Percentiles rank a stretch among this genome's conserved stretches.
Conservation (phyloP, 192 early-diverging fungal species). For the Lunasporangiospora selenospora region DNA sequence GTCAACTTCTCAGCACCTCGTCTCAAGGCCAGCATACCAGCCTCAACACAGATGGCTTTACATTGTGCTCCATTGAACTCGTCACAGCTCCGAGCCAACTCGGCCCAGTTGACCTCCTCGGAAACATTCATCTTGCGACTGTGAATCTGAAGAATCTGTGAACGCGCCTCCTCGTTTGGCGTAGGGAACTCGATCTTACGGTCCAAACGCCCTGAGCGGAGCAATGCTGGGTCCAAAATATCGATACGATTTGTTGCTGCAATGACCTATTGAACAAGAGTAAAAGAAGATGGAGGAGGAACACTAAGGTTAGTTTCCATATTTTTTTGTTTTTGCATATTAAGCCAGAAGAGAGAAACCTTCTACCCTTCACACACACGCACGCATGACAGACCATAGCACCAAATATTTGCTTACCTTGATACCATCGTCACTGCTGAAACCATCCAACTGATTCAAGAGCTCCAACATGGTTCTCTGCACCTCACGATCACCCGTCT, state of each 20-base stretch:
- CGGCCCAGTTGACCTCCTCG: constrained; percentile 94
- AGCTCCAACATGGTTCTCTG: constrained; percentile 99
- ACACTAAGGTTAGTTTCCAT: background rate
- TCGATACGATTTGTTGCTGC: constrained; percentile 98
- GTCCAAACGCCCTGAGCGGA: constrained; percentile 90
- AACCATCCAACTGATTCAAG: constrained; percentile 97
- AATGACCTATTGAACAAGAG: constrained; percentile 76
- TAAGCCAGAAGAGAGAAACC: too few relatives aligned
- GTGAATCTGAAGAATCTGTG: constrained; percentile 97
- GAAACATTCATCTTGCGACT: constrained; percentile 98
- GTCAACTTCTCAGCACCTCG: constrained; percentile 85
- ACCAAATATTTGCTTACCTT: constrained; percentile 66
- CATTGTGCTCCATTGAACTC: constrained; percentile 99
- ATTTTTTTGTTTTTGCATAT: too few relatives aligned
- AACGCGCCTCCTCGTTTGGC: constrained; percentile 93
- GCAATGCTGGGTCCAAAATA: constrained; percentile 88
- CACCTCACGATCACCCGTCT: constrained; percentile 98
- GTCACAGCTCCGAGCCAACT: constrained; percentile 93
- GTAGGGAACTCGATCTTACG: constrained; percentile 94
- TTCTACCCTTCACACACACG: too few relatives aligned
- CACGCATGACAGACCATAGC: background rate
- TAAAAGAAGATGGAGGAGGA: background rate
- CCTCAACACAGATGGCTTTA: constrained; percentile 99
- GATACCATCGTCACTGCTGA: constrained; percentile 93
- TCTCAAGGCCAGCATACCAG: constrained; percentile 97